Evolutionary conservation across 2,329 filamentous ascomycete genomes (phyloP), one percentile per base, ranked within the genome.

Genomic region (Colletotrichum agaves): DNA sequence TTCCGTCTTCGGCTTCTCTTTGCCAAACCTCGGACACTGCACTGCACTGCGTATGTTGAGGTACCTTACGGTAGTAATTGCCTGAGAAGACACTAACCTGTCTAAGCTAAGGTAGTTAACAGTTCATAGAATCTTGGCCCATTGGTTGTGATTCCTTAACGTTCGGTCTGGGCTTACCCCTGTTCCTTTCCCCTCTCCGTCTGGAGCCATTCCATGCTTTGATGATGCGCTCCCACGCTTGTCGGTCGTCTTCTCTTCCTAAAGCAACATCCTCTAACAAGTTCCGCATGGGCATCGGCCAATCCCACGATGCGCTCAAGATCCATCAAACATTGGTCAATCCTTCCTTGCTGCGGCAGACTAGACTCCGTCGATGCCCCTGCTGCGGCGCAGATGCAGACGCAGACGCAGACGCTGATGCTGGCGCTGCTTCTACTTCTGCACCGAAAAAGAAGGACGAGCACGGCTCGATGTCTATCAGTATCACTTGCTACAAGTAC

Each of bases 301-400:
- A 77, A 77, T 77, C 67, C 63, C 62, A 65, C 64, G 46, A 23
- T 44, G 58, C 65, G 55, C 46, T 63, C 52, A 56, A 70, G 71
- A 69, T 71, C 53, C 73, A 75, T 78, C 76, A 78, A 78, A 78
- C 76, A 72, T 67, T 64, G 69, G 70, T 72, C 72, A 71, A 71
- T 70, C 73, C 64, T 71, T 35, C 58, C 69, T 71, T 71, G 62
- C 70, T 72, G 72, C 67, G 62, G 69, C 71, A 69, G 61, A 47
- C 39, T 41, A 69, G 65, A 47, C 33, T 41, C 17, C 19, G 56
- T 70, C 72, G 67, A 74, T 73, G 73, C 72, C 69, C 43, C 52
- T 57, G 52, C 52, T 61, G 8, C 27, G 27, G 27, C 27, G 27
- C 27, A 23, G 21, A 23, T 3, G 21, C 21, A 23, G 21, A 23